Conservation (phyloP, 306 rosid genomes). For the Fragaria vesca region DNA sequence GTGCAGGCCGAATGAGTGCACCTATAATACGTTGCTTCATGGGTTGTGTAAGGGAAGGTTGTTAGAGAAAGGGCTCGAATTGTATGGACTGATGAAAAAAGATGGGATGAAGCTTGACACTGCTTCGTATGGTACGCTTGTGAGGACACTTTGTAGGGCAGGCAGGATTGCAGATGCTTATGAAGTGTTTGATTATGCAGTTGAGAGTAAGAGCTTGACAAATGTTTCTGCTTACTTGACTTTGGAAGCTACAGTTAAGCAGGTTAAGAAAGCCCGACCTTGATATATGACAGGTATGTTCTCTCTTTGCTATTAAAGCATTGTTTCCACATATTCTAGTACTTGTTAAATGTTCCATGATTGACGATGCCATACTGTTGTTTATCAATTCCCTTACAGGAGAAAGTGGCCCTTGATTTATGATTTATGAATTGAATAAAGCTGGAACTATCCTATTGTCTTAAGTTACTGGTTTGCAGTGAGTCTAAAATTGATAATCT, state of each 20-base stretch:
- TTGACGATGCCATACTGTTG: neutral
- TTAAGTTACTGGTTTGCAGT: neutral
- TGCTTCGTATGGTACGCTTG: constrained; percentile 69
- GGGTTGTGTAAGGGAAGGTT: constrained; percentile 74
- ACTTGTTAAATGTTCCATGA: neutral
- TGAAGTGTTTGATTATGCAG: constrained; percentile 86
- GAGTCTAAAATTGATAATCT: neutral
- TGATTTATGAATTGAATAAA: neutral
- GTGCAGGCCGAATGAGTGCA: constrained; percentile 67
- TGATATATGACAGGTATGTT: constrained; percentile 40
- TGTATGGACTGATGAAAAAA: constrained; percentile 61
- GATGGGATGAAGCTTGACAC: constrained; percentile 68
- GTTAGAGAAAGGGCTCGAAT: constrained; percentile 65
- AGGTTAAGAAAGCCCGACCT: constrained; percentile 57
- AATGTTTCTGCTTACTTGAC: constrained; percentile 71
- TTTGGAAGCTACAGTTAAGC: constrained; percentile 70
- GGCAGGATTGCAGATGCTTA: constrained; percentile 82
- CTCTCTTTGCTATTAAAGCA: constrained; percentile 6
- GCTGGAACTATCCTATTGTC: neutral
- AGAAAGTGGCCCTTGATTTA: neutral
- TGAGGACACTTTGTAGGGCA: constrained; percentile 72
- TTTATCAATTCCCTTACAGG: constrained; percentile 1
- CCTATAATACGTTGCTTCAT: constrained; percentile 71
- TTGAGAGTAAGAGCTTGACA: constrained; percentile 79
- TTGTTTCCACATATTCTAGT: neutral